Evolutionary conservation across 2,329 filamentous ascomycete species (phyloP), one percentile per base, ranked within the genome.

Genomic region (Trichoderma sp.): DNA sequence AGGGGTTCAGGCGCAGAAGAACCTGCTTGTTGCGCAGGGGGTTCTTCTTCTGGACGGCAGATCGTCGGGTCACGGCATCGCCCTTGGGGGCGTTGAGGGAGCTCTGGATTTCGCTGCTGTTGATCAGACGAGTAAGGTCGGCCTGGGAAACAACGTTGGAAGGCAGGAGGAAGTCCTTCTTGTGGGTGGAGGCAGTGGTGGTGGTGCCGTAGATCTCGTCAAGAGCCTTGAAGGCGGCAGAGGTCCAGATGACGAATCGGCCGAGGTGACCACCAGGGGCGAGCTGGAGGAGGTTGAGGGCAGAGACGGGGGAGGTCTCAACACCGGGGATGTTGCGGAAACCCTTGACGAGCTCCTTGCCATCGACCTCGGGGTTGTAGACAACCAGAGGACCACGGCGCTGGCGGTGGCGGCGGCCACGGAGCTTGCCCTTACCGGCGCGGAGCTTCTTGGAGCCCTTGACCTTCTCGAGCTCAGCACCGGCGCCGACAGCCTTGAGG

Each of bases 321-420:
- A 98, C 95, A 89, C 97, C 97, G 84, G 97, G 92, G 85, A 99
- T 94, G 93, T 99, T 99, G 91, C 97, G 95, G 94, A 98, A 98
- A 83, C 95, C 96, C 85, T 91, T 91, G 85, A 96, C 91, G 81
- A 99, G 92, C 86, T 97, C 94, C 90, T 95, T 97, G 89, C 97
- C 95, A 85, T 99, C 97, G 84, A 93, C 91, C 87, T 95, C 94
- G 82, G 95, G 93, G 91, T 97, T 94, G 92, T 98, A 98, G 89
- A 99, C 93, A 87, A 99, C 93, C 77, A 99, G 94, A 84, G 97
- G 97, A 82, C 97, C 97, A 86, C 97, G 97, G 87, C 97, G 95
- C 91, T 98, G 96, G 88, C 93, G 93, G 93, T 97, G 93, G 84
- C 97, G 95, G 86, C 97, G 96, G 87, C 94, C 95, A 88, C 97